Evolutionary conservation across 164 flowering plant genomes (phyloP).

Genomic region (Macadamia integrifolia): DNA sequence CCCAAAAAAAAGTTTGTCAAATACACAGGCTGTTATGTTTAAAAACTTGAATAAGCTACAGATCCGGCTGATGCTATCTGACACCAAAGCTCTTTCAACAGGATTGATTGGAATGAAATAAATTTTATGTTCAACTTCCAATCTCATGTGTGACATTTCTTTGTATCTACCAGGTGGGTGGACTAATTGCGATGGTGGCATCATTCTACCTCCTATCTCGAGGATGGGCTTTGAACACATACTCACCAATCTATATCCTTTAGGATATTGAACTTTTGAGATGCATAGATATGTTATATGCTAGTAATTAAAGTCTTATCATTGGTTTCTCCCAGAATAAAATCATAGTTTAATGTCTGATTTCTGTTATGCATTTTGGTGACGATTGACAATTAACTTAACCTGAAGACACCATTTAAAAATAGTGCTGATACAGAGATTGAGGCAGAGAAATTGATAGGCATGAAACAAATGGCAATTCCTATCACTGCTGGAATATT

Average conservation of each 20-base stretch:
- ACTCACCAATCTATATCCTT: constrained; percentile 93
- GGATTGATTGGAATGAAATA: not conserved
- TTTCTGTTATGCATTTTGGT: not conserved
- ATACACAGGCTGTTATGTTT: too few relatives aligned
- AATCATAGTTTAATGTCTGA: not conserved
- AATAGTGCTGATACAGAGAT: constrained; percentile 39
- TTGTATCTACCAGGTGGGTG: constrained; percentile 59
- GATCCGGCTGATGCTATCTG: not conserved
- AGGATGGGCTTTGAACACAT: constrained; percentile 83
- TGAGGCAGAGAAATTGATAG: constrained; percentile 40
- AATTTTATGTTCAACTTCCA: not conserved
- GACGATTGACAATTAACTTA: constrained; percentile 34
- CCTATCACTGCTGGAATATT: constrained; percentile 90
- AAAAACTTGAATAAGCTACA: too few relatives aligned
- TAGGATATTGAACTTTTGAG: constrained; percentile 2
- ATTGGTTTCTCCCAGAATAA: not conserved
- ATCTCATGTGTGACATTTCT: constrained; percentile 3
- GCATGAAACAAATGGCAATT: constrained; percentile 57
- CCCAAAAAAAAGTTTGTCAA: too few relatives aligned
- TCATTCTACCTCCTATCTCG: constrained; percentile 81
- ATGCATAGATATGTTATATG: not conserved
- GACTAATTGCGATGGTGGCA: constrained; percentile 82
- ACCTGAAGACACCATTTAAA: constrained; percentile 61
- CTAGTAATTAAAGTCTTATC: not conserved
- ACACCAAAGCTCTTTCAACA: not conserved